Evolutionary conservation across 805 yeast genomes (phyloP).

Genomic region (Danielia reshetovae): DNA sequence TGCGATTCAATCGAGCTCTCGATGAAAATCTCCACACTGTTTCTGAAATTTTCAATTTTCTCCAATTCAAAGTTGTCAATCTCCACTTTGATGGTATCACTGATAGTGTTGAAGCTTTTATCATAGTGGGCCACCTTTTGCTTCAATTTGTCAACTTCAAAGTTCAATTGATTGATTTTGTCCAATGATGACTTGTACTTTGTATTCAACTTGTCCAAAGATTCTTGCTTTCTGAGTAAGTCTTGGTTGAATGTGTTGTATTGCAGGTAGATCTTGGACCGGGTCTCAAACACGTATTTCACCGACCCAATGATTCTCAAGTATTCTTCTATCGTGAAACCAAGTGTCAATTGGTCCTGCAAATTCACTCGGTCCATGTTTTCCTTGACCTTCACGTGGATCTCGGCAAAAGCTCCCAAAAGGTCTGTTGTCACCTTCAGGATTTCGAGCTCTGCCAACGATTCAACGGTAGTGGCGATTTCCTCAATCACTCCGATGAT

Average conservation of each 20-base stretch:
- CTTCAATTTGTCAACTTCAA: slow-evolving; percentile 57
- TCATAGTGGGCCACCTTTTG: slow-evolving; percentile 51
- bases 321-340: slow-evolving; percentile 86
- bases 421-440: slow-evolving; percentile 62
- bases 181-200: slow-evolving; percentile 55
- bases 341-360: slow-evolving; percentile 83
- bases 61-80: slow-evolving; percentile 67
- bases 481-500: slow-evolving; percentile 67
- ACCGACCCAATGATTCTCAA: slow-evolving; percentile 72
- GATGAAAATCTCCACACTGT: slow-evolving; percentile 82
- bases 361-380: slow-evolving; percentile 71
- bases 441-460: slow-evolving; percentile 70
- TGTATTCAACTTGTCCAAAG: slow-evolving; percentile 39
- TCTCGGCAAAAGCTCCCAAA: slow-evolving; percentile 64
- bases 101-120: slow-evolving; percentile 58
- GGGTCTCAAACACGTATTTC: slow-evolving; percentile 66
- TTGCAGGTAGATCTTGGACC: slow-evolving; percentile 52
- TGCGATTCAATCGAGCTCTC: slow-evolving; percentile 91
- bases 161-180: slow-evolving; percentile 51
- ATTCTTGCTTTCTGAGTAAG: slow-evolving; percentile 43
- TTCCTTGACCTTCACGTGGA: slow-evolving; percentile 68
- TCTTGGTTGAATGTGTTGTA: slow-evolving; percentile 42
- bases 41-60: slow-evolving; percentile 78
- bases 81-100: slow-evolving; percentile 64
- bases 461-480: slow-evolving; percentile 48